Percentiles rank a stretch among this genome's conserved stretches.
These are phyloP conservation scores for Fusarium sp. DNA, from an alignment of 2,329 filamentous ascomycete genomes.

Conservation along the genomic window DNA sequence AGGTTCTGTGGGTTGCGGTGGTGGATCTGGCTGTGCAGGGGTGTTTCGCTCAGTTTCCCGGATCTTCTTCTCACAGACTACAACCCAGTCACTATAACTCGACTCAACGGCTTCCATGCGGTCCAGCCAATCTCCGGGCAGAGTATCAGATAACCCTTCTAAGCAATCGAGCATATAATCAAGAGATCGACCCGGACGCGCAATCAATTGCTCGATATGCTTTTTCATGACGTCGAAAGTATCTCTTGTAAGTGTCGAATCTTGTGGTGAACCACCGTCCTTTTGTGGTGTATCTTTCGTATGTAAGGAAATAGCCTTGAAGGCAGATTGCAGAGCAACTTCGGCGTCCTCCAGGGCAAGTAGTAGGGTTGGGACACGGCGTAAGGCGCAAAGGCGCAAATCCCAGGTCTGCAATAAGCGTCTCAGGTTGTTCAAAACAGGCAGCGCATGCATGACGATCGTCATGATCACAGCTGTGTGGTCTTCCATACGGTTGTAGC, in stretches of 20 bases:
- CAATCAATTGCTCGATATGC: slow-evolving; percentile 76
- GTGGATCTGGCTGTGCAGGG: slow-evolving; percentile 10
- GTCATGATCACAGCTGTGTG: slow-evolving; percentile 91
- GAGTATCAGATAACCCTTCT: slow-evolving; percentile 83
- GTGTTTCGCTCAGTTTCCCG: slow-evolving; percentile 70
- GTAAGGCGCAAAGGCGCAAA: slow-evolving; percentile 78
- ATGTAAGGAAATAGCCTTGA: slow-evolving; percentile 67
- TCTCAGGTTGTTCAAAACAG: slow-evolving; percentile 79
- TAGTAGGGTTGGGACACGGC: slow-evolving; percentile 77
- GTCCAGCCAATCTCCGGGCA: slow-evolving; percentile 90
- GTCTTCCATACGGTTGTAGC: slow-evolving; percentile 83
- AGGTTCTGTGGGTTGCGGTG: slow-evolving; percentile 19
- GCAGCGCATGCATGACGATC: slow-evolving; percentile 89
- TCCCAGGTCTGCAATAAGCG: slow-evolving; percentile 83
- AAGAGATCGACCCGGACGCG: slow-evolving; percentile 75
- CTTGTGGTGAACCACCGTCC: slow-evolving; percentile 30
- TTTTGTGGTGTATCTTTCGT: slow-evolving; percentile 35
- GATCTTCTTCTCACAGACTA: slow-evolving; percentile 79
- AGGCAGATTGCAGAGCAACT: slow-evolving; percentile 72
- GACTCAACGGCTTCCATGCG: slow-evolving; percentile 83
- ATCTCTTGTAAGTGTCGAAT: slow-evolving; percentile 54
- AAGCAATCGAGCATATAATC: slow-evolving; percentile 89
- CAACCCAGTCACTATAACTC: slow-evolving; percentile 83
- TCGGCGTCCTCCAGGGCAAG: slow-evolving; percentile 74
- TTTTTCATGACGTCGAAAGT: slow-evolving; percentile 70